Evolutionary conservation across 495 filamentous ascomycete genomes (phyloP).

Genomic region (Tuber calosporum): DNA sequence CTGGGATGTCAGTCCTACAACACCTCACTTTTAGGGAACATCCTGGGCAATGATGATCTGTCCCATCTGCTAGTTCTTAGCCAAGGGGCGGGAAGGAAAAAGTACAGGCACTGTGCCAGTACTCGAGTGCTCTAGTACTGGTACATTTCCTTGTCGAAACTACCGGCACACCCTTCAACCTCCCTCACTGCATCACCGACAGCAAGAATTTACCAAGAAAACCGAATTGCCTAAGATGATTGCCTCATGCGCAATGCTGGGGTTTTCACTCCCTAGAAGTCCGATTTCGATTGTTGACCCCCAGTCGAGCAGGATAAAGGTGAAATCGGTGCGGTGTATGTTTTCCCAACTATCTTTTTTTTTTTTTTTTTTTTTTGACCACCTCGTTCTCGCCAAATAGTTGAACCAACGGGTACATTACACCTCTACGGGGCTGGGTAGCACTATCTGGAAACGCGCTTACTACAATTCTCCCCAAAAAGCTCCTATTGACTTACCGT

Average conservation of each 20-base stretch:
- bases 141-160: neutral
- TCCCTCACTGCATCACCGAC: neutral
- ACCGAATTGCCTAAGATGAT: neutral
- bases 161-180: neutral
- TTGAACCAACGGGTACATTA: neutral
- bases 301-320: neutral
- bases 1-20: neutral
- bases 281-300: neutral
- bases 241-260: neutral
- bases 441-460: neutral
- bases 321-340: neutral
- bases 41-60: neutral
- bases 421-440: neutral
- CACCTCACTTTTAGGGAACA: neutral
- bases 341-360: neutral
- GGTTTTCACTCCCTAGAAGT: neutral
- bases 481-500: neutral
- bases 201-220: neutral
- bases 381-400: neutral
- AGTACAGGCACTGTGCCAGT: neutral
- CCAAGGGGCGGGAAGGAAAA: conserved; percentile 2
- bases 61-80: neutral
- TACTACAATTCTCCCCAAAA: neutral
- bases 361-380: neutral
- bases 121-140: too few relatives aligned